Evolutionary conservation across 768 basidiomycete genomes (phyloP), one percentile per base, ranked within the genome.

Genomic region (Trametes elegans): DNA sequence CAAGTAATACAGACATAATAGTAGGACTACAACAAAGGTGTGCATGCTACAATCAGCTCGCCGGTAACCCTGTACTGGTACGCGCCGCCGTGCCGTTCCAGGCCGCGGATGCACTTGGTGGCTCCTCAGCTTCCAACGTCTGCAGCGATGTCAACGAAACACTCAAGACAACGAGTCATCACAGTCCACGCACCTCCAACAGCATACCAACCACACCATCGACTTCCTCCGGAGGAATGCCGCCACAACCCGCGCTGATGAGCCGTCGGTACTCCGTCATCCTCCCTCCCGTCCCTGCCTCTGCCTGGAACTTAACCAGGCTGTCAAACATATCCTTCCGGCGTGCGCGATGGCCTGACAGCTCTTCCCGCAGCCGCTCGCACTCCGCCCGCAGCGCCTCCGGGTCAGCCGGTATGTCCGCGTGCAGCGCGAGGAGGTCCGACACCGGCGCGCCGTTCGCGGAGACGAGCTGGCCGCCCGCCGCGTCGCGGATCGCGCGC

Each of bases 231-330:
- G 88, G 83, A 3, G 87, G 81, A 27, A 94, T 80, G 0, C 91
- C 89, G 21, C 93, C 93, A 72, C 92, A 96, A 0, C 92, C 94
- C 14, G 92, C 86, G 28, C 88, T 87, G 63, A 99, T 94, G 47
- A 99, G 70, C 58, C 87, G 78, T 62, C 94, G 76, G 69, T 98
- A 99, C 61, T 95, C 89, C 5, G 81, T 78, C 85, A 98, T 95
- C 58, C 86, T 79, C 35, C 90, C 91, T 27, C 88, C 85, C 0
- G 94, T 97, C 5, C 95, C 95, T 0, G 90, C 86, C 70, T 95
- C 92, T 18, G 91, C 88, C 68, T 94, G 90, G 71, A 90, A 87
- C 27, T 77, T 80, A 10, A 89, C 89, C 60, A 91, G 76, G 54
- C 83, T 82, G 44, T 88, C 85, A 62, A 97, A 93, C 56, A 83